A percentile compares a stretch with the other conserved stretches of the same genome.
Conservation (phyloP, 306 rosid species). For the Coriaria nepalensis region DNA sequence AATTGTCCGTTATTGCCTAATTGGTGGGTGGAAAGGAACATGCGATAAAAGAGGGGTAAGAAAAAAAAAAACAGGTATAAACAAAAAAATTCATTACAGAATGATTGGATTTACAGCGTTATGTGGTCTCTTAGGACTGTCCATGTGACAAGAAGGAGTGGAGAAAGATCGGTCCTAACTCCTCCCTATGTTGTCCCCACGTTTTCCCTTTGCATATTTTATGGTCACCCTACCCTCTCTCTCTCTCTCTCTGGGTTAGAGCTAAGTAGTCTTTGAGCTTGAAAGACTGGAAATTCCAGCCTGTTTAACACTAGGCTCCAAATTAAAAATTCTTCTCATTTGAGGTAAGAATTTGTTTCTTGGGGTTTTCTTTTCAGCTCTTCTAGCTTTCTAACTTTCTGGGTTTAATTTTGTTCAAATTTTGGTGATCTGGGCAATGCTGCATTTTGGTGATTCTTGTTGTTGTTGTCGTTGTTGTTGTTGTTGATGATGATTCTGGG, state of each 20-base stretch:
- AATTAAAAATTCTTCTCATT: background rate
- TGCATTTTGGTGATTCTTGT: constrained; percentile 17
- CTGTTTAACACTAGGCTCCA: constrained; percentile 1
- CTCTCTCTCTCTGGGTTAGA: constrained; percentile 2
- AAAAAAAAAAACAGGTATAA: too few species aligned
- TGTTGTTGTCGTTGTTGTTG: background rate
- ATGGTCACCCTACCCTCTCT: constrained; percentile 12
- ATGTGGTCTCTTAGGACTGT: too few species aligned
- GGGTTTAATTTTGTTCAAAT: constrained; percentile 6
- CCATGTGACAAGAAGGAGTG: too few species aligned
- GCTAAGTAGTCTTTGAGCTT: too few species aligned
- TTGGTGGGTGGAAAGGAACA: too few species aligned
- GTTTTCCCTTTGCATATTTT: constrained; percentile 27
- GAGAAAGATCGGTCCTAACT: too few species aligned
- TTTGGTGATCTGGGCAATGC: constrained; percentile 32
- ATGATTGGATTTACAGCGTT: too few species aligned
- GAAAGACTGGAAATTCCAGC: constrained; percentile 3
- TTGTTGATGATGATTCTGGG: constrained; percentile 10
- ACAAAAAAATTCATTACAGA: too few species aligned
- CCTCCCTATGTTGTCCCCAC: constrained; percentile 57
- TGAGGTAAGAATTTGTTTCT: constrained; percentile 17
- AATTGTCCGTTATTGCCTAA: too few species aligned
- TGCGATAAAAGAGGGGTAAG: too few species aligned
- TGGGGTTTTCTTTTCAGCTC: background rate
- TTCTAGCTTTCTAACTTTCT: constrained; percentile 10